Evolutionary conservation across 371 early-diverging fungal genomes (phyloP).

Genomic region (Apophysomyces ossiformis): DNA sequence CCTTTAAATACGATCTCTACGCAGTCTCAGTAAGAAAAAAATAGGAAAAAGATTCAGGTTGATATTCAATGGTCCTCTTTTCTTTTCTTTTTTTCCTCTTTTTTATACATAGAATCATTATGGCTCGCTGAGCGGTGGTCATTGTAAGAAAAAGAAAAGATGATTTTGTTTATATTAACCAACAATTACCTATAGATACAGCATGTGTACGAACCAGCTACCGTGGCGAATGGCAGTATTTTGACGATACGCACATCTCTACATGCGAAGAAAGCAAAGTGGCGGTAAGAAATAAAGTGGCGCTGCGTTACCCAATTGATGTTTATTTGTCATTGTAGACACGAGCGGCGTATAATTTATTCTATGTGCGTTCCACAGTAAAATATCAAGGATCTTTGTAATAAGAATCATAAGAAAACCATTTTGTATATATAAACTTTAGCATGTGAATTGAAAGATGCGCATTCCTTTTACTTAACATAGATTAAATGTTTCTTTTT

Average conservation of each 20-base stretch:
- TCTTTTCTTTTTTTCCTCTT: background rate
- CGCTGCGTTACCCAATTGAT: background rate
- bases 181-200: conserved; percentile 60
- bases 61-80: too few relatives aligned
- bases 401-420: background rate
- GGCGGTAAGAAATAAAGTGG: conserved; percentile 45
- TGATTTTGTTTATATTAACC: background rate
- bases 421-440: conserved; percentile 7
- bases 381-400: conserved; percentile 19
- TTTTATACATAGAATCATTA: conserved; percentile 75
- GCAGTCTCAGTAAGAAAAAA: conserved; percentile 79
- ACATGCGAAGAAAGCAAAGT: conserved; percentile 68
- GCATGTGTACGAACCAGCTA: conserved; percentile 84
- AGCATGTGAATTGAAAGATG: too few relatives aligned
- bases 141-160: conserved; percentile 55
- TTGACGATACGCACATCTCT: conserved; percentile 90
- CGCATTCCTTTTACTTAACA: too few relatives aligned
- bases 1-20: conserved; percentile 79
- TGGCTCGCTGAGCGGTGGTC: conserved; percentile 91
- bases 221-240: conserved; percentile 86
- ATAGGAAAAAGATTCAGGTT: background rate
- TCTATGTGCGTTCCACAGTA: conserved; percentile 31
- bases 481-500: too few relatives aligned
- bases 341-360: conserved; percentile 34
- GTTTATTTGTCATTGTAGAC: conserved; percentile 14